Base-by-base conservation (phyloP, 2,329 filamentous ascomycete species). In the Phialophora macrospora region DNA sequence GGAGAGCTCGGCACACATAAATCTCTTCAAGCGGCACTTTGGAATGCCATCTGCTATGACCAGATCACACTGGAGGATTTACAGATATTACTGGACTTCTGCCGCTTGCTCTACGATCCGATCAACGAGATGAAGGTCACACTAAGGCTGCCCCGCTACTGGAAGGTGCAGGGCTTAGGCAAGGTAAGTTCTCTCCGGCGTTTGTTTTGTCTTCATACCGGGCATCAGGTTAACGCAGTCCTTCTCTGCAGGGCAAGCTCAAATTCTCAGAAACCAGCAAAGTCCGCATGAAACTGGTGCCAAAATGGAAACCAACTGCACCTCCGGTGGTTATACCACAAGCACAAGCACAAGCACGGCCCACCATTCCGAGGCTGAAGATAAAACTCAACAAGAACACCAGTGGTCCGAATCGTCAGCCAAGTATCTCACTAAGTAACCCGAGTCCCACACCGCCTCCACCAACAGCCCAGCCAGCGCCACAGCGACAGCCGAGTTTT, bases 131-230 rank as follows among this genome's bases (percentile, higher is more conserved):
- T 83, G 30, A 75, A 78, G 22, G 77, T 87, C n/a, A 76, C 72
- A 9, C 71, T 89, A 59, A 81, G 80, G 65, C 82, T 83, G 63
- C 87, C 87, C 28, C 81, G 80, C 12, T 87, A 85, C 72, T 89
- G 84, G 83, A 80, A 77, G 62, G 81, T 81, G 32, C 75, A 82
- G 70, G 78, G 86, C 69, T 67, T 83, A 24, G 86, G 86, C 61
- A 81, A 82, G 71, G 84, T 81, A 72, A 72, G 74, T 67, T 44
- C 26, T 26, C 5, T 22, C 55, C 52, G 22, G 44, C n/a, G 52
- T 32, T 63, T 48, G 12, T 30, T 34, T 32, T 24, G 32, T 24
- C 24, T 62, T 57, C 28, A 14, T 32, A 64, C 70, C 66, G 67
- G 58, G 34, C 17, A 26, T 30, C 20, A 38, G 26, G 30, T 9